Percentiles rank a stretch among this genome's conserved stretches.
phyloP scores from a whole-genome alignment of 2,329 filamentous ascomycete species.

The Rhynchosporium agropyri region DNA sequence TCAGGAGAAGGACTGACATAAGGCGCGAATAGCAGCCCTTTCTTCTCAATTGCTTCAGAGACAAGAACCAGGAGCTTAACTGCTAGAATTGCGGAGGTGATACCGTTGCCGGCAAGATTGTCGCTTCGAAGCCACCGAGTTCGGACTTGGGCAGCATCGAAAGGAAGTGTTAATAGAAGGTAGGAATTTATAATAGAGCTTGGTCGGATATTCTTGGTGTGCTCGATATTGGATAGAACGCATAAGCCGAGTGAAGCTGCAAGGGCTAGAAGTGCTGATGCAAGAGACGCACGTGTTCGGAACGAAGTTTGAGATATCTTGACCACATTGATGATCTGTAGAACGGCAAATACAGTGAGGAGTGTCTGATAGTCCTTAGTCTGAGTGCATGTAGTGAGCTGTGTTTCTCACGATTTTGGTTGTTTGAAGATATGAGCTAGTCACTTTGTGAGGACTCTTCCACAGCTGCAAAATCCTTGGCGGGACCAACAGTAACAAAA shows the following conservation, averaged over 20 bases:
- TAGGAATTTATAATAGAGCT: conserved; percentile 35
- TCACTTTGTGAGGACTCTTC: conserved; percentile 30
- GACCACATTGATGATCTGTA: conserved; percentile 29
- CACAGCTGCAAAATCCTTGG: conserved; percentile 28
- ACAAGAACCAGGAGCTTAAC: conserved; percentile 31
- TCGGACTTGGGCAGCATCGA: conserved; percentile 34
- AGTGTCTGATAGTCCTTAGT: conserved; percentile 23
- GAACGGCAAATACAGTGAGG: conserved; percentile 27
- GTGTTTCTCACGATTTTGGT: conserved; percentile 29
- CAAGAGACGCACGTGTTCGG: conserved; percentile 30
- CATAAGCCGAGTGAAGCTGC: conserved; percentile 25
- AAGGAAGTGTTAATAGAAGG: conserved; percentile 32
- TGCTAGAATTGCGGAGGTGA: conserved; percentile 24
- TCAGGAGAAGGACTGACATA: conserved; percentile 33
- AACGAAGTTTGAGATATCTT: conserved; percentile 24
- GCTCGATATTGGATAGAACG: conserved; percentile 34
- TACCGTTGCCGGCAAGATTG: conserved; percentile 3
- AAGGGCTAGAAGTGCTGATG: conserved; percentile 32
- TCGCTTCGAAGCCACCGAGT: conserved; percentile 30
- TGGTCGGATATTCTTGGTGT: conserved; percentile 31
- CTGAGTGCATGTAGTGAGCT: not conserved
- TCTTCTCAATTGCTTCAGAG: conserved; percentile 33
- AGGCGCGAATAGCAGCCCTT: conserved; percentile 20
- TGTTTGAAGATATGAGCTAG: conserved; percentile 23
- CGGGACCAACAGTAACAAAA: conserved; percentile 32